Conservation (phyloP, 1,284 basidiomycete species). For the Porogramme epimiltina region DNA sequence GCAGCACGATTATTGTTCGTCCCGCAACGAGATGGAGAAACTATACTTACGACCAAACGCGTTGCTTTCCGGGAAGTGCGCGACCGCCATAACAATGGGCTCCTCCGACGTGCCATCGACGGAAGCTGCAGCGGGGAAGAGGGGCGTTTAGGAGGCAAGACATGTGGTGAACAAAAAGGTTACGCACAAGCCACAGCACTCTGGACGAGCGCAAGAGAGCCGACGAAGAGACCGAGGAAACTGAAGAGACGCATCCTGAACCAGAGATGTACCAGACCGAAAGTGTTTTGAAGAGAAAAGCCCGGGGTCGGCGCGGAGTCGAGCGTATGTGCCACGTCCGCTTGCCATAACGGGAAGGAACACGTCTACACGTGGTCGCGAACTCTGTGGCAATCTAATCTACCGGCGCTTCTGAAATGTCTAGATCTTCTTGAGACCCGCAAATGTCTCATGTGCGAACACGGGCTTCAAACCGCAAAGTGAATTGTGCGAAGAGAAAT, state of each 20-base stretch:
- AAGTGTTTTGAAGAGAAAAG: conserved; percentile 17
- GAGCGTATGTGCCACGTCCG: conserved; percentile 20
- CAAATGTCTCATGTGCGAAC: no score
- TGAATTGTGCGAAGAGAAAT: no score
- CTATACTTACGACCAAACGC: conserved; percentile 76
- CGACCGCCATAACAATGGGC: conserved; percentile 61
- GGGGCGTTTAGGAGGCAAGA: background rate
- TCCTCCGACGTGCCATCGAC: conserved; percentile 29
- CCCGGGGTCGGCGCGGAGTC: conserved; percentile 7
- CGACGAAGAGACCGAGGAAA: conserved; percentile 28
- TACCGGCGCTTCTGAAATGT: no score
- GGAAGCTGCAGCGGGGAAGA: conserved; percentile 18
- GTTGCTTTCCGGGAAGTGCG: conserved; percentile 76
- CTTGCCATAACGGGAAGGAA: conserved; percentile 12
- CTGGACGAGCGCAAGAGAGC: conserved; percentile 27
- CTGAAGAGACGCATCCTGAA: conserved; percentile 32
- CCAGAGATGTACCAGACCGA: conserved; percentile 15
- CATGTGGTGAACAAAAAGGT: background rate
- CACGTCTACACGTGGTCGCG: conserved; percentile 16
- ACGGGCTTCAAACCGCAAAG: no score
- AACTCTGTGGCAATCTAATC: background rate
- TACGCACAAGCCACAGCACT: conserved; percentile 27
- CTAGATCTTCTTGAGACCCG: no score
- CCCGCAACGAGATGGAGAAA: conserved; percentile 17
- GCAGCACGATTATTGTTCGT: background rate